phyloP scores from a whole-genome alignment of 805 yeast genomes.

The Pichia thaimueangensis region DNA sequence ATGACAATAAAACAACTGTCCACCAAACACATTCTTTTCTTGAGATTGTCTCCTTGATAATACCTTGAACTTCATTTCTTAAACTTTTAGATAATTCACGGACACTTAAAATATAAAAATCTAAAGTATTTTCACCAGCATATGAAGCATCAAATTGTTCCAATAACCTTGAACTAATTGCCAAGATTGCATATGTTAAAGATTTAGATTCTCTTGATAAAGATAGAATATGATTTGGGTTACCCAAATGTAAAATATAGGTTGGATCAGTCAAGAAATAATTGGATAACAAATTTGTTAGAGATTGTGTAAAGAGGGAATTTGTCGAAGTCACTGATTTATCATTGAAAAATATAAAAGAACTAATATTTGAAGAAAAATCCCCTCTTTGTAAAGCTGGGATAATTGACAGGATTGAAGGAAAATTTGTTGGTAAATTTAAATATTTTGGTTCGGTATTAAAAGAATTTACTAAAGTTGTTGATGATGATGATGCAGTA shows the following conservation, averaged over 20 bases:
- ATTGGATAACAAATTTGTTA: slow-evolving; percentile 10
- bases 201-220: slow-evolving; percentile 33
- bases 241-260: slow-evolving; percentile 7
- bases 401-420: slow-evolving; percentile 10
- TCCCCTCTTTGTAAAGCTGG: slow-evolving; percentile 6
- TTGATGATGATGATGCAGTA: too few species aligned
- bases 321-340: slow-evolving; percentile 7
- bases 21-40: slow-evolving; percentile 18
- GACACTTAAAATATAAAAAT: slow-evolving; percentile 25
- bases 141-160: slow-evolving; percentile 18
- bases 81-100: slow-evolving; percentile 31
- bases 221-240: slow-evolving; percentile 23
- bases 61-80: slow-evolving; percentile 27
- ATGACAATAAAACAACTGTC: slow-evolving; percentile 37
- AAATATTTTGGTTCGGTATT: slow-evolving; percentile 6
- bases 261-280: slow-evolving; percentile 12
- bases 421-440: slow-evolving; percentile 8
- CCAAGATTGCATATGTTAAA: slow-evolving; percentile 24
- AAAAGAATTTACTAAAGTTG: too few species aligned
- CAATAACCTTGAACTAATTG: slow-evolving; percentile 26
- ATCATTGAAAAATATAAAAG: slow-evolving; percentile 13
- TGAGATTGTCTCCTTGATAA: neutral
- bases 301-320: slow-evolving; percentile 5
- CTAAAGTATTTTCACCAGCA: slow-evolving; percentile 25
- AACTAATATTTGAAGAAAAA: slow-evolving; percentile 7